Percentiles rank a stretch among this genome's conserved stretches.
Conservation (phyloP, 441 rosid genomes). For the Corymbia citriodora region DNA sequence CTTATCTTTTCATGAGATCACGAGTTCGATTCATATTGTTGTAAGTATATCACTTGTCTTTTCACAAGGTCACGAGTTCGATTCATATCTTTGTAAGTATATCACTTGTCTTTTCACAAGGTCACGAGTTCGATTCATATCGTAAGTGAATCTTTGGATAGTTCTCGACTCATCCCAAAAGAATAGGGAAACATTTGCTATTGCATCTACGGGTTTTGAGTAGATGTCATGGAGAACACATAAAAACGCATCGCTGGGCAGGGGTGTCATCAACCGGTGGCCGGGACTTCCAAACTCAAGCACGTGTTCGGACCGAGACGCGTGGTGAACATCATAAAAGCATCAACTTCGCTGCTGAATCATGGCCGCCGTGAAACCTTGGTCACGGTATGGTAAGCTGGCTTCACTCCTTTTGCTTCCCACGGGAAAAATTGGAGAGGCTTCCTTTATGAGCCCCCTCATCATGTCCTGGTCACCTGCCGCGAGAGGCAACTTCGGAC, state of each 20-base stretch:
- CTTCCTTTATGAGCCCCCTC: background rate
- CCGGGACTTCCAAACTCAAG: background rate
- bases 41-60: background rate
- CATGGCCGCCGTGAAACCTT: background rate
- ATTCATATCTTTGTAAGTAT: background rate
- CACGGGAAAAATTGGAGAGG: background rate
- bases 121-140: background rate
- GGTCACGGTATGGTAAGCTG: background rate
- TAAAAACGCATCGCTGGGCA: background rate
- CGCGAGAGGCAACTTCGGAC: background rate
- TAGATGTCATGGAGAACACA: background rate
- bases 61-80: background rate
- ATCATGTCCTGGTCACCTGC: background rate
- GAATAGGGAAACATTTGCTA: background rate
- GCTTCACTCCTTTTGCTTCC: background rate
- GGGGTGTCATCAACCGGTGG: background rate
- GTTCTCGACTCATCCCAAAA: background rate
- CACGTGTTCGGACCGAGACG: background rate
- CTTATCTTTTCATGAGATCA: background rate
- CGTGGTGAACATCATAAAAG: background rate
- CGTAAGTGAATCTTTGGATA: rapidly evolving
- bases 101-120: background rate
- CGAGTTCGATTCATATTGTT: rapidly evolving
- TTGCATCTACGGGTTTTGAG: background rate
- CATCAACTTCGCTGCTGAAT: background rate